Conservation (phyloP, 129 eudicot genomes). For the Helichrysum umbraculigerum region DNA sequence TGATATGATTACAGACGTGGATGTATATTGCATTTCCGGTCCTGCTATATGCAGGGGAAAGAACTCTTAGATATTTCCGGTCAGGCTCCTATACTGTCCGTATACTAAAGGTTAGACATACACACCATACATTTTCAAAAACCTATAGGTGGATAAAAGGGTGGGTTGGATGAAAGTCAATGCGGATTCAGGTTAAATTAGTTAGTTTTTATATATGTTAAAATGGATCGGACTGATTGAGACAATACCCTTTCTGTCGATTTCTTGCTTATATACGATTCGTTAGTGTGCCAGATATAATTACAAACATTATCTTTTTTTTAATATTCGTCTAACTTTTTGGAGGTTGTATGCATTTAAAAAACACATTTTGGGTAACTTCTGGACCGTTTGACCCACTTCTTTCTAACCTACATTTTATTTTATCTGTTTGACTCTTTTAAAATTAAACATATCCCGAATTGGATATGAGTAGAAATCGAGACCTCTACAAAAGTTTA, state of each 20-base stretch:
- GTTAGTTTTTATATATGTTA: neutral
- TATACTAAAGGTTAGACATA: constrained; percentile 62
- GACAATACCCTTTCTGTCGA: too few relatives aligned
- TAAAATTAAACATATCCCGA: too few relatives aligned
- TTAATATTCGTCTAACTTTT: too few relatives aligned
- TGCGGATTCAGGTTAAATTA: neutral
- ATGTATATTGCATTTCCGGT: constrained; percentile 96
- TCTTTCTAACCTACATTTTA: too few relatives aligned
- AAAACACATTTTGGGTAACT: too few relatives aligned
- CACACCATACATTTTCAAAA: constrained; percentile 7
- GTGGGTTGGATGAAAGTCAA: neutral
- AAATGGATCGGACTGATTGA: neutral
- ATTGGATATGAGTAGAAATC: too few relatives aligned
- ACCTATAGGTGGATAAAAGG: neutral
- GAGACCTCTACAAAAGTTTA: neutral
- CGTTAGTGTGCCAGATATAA: too few relatives aligned
- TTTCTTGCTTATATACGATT: too few relatives aligned
- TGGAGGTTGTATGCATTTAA: too few relatives aligned
- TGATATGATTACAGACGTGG: constrained; percentile 72
- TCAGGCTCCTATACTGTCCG: constrained; percentile 79
- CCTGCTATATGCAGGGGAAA: constrained; percentile 87
- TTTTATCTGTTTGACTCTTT: too few relatives aligned
- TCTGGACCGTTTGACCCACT: too few relatives aligned
- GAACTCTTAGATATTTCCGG: constrained; percentile 82
- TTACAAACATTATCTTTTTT: too few relatives aligned